phyloP scores from a whole-genome alignment of 768 basidiomycete genomes.

The Kwoniella dejecticola region DNA sequence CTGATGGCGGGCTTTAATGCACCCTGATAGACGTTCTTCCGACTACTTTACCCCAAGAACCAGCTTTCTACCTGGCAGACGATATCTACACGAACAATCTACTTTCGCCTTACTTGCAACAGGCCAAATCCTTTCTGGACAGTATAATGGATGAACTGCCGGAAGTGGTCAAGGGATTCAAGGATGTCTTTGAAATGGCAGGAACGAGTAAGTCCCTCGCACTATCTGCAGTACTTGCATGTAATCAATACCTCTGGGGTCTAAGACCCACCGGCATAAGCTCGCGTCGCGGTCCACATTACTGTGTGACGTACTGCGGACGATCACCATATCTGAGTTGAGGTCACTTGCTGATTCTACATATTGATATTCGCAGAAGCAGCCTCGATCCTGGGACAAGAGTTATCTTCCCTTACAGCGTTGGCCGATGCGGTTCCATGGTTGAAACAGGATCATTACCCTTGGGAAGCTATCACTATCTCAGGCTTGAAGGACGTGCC shows the following conservation, averaged over 20 bases:
- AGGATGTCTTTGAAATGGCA: constrained; percentile 48
- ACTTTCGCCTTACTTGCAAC: constrained; percentile 48
- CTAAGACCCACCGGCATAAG: no score
- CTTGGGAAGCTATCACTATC: constrained; percentile 51
- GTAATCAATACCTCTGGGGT: no score
- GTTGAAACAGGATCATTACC: constrained; percentile 24
- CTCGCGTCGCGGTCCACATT: no score
- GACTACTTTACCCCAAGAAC: constrained; percentile 30
- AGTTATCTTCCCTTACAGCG: constrained; percentile 47
- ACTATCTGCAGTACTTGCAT: background rate
- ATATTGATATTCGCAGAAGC: constrained; percentile 33
- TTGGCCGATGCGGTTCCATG: constrained; percentile 48
- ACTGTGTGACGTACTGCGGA: background rate
- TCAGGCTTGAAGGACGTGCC: constrained; percentile 38
- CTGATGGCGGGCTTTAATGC: no score
- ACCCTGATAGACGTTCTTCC: constrained; percentile 52
- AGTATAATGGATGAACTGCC: constrained; percentile 43
- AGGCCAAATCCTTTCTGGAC: constrained; percentile 38
- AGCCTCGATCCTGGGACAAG: constrained; percentile 40
- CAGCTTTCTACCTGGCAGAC: constrained; percentile 49
- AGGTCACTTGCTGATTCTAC: no score
- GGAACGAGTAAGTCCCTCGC: constrained; percentile 41
- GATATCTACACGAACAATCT: constrained; percentile 29
- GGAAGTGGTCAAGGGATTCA: constrained; percentile 38
- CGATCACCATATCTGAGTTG: background rate